Evolutionary conservation across 495 filamentous ascomycete genomes (phyloP).

Genomic region (Hyaloscypha hepaticicola): DNA sequence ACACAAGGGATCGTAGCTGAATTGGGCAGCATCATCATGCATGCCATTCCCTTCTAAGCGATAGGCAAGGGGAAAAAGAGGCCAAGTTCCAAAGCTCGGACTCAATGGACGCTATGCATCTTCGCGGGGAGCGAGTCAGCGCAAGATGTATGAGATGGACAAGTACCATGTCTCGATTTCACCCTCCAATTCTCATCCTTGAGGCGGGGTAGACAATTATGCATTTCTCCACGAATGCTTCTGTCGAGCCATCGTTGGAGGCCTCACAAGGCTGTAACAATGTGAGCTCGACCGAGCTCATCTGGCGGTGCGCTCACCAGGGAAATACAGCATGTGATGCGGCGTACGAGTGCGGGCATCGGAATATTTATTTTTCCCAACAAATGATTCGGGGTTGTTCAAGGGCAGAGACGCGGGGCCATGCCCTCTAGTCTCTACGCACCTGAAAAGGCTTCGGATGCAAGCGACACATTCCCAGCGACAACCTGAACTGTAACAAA

Average conservation of each 20-base stretch:
- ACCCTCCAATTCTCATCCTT: background rate
- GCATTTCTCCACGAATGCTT: background rate
- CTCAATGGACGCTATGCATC: constrained; percentile 19
- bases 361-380: too few relatives aligned
- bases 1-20: constrained; percentile 18
- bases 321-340: background rate
- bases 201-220: background rate
- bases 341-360: background rate
- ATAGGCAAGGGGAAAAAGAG: background rate
- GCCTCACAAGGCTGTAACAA: background rate
- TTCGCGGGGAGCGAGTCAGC: constrained; percentile 16
- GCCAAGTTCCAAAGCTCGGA: constrained; percentile 12
- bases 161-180: background rate
- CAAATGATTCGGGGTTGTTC: background rate
- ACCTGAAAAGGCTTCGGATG: constrained; percentile 9
- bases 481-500: background rate
- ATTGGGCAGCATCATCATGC: constrained; percentile 26
- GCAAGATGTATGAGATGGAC: background rate
- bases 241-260: background rate
- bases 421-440: background rate
- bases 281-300: background rate
- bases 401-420: background rate
- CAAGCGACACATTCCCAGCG: constrained; percentile 5
- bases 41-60: constrained; percentile 11
- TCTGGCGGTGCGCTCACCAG: background rate